Conservation (phyloP, 345 rosid genomes). For the Acer campestre region DNA sequence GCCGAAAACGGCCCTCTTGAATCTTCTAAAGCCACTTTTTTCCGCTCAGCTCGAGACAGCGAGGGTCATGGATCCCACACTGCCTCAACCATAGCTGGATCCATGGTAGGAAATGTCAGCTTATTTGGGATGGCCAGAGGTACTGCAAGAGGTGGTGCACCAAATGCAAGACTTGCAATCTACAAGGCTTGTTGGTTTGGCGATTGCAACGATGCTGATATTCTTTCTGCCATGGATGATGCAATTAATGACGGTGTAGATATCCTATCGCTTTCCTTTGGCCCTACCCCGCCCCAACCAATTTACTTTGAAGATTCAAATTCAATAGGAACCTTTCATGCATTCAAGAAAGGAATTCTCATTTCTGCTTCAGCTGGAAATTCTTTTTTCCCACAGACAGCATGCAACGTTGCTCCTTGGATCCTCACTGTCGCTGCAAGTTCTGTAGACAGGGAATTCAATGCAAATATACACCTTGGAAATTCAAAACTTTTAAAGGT, state of each 20-base stretch:
- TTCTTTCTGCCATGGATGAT: conserved; percentile 52
- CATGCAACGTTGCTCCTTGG: conserved; percentile 53
- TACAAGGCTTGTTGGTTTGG: conserved; percentile 56
- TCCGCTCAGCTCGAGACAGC: conserved; percentile 45
- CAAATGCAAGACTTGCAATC: conserved; percentile 49
- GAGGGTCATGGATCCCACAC: conserved; percentile 56
- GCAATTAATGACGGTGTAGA: conserved; percentile 48
- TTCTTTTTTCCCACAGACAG: conserved; percentile 35
- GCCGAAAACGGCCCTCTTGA: conserved; percentile 45
- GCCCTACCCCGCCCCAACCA: conserved; percentile 41
- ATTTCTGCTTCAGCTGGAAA: conserved; percentile 53
- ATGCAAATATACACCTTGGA: conserved; percentile 29
- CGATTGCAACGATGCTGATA: conserved; percentile 40
- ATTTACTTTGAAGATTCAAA: conserved; percentile 33
- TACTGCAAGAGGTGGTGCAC: conserved; percentile 52
- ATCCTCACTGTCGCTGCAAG: conserved; percentile 54
- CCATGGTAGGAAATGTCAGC: conserved; percentile 37
- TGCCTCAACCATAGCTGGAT: conserved; percentile 44
- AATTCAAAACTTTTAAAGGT: conserved; percentile 38
- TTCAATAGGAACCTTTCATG: conserved; percentile 50
- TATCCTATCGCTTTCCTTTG: conserved; percentile 51
- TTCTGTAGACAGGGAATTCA: conserved; percentile 42
- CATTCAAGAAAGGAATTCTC: conserved; percentile 46
- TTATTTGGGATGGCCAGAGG: conserved; percentile 51
- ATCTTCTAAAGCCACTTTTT: conserved; percentile 26